Conservation (phyloP, 768 basidiomycete genomes). For the Mycena filopes region DNA sequence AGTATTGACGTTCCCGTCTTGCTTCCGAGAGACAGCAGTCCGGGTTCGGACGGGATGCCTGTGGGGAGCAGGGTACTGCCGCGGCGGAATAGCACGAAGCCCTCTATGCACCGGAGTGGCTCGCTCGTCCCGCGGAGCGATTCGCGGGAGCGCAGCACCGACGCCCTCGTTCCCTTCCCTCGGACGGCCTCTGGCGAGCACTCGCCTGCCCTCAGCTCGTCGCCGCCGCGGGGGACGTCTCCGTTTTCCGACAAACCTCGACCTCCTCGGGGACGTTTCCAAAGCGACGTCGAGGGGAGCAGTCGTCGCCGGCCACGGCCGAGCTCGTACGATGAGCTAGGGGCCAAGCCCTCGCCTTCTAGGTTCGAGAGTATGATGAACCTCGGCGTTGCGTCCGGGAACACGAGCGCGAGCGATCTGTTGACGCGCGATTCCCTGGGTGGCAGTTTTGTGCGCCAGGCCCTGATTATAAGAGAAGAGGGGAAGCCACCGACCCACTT, state of each 20-base stretch:
- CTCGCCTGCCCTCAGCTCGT: conserved; percentile 32
- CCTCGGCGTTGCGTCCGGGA: conserved; percentile 61
- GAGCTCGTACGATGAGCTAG: conserved; percentile 75
- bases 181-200: conserved; percentile 66
- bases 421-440: conserved; percentile 70
- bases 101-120: conserved; percentile 54
- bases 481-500: conserved; percentile 84
- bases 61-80: conserved; percentile 51
- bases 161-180: conserved; percentile 72
- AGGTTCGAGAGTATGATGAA: conserved; percentile 82
- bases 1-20: conserved; percentile 66
- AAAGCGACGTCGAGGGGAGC: conserved; percentile 76
- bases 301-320: conserved; percentile 68
- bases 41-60: conserved; percentile 41
- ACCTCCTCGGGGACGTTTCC: conserved; percentile 70
- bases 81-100: conserved; percentile 69
- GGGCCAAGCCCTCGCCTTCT: conserved; percentile 62
- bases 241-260: conserved; percentile 50
- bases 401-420: conserved; percentile 74
- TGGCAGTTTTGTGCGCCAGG: conserved; percentile 71
- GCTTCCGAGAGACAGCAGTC: conserved; percentile 65
- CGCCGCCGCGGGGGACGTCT: conserved; percentile 49
- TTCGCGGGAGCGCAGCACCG: conserved; percentile 46
- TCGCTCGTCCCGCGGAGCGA: conserved; percentile 55
- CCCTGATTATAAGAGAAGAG: conserved; percentile 82